Evolutionary conservation across 371 early-diverging fungal genomes (phyloP).

Genomic region (Gilbertella persicaria): DNA sequence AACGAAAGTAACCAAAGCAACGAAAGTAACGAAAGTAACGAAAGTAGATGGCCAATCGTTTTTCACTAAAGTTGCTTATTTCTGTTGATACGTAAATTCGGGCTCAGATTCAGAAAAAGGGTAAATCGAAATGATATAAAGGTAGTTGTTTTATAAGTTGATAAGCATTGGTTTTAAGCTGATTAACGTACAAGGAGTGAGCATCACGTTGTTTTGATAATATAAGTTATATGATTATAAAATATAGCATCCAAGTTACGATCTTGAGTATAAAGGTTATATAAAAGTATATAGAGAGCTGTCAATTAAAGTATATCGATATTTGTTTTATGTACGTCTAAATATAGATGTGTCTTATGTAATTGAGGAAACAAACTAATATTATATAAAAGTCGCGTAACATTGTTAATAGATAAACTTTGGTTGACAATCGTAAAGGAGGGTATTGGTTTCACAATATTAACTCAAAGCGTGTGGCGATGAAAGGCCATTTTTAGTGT

Average conservation of each 20-base stretch:
- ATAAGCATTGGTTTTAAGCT: conserved; percentile 5
- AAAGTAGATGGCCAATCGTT: conserved; percentile 8
- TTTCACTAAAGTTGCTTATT: conserved; percentile 12
- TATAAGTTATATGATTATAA: conserved; percentile 11
- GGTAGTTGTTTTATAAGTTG: conserved; percentile 10
- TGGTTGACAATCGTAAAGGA: conserved; percentile 15
- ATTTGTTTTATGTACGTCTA: conserved; percentile 11
- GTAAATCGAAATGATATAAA: conserved; percentile 4
- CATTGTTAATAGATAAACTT: conserved; percentile 13
- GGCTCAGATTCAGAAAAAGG: conserved; percentile 6
- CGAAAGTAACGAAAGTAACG: too few relatives aligned
- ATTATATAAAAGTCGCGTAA: conserved; percentile 10
- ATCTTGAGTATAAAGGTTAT: conserved; percentile 11
- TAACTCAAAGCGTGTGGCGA: conserved; percentile 15
- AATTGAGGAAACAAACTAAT: conserved; percentile 7
- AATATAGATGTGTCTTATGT: conserved; percentile 8
- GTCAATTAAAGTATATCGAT: conserved; percentile 11
- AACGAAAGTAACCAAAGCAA: too few relatives aligned
- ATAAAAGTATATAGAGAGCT: conserved; percentile 9
- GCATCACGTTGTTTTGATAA: conserved; percentile 11
- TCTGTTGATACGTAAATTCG: conserved; percentile 5
- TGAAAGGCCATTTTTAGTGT: conserved; percentile 16
- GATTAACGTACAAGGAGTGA: conserved; percentile 13
- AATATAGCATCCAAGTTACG: conserved; percentile 13
- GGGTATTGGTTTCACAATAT: conserved; percentile 14